phyloP scores from a whole-genome alignment of 2,329 filamentous ascomycete species.

The Chalaropsis thielavioides region DNA sequence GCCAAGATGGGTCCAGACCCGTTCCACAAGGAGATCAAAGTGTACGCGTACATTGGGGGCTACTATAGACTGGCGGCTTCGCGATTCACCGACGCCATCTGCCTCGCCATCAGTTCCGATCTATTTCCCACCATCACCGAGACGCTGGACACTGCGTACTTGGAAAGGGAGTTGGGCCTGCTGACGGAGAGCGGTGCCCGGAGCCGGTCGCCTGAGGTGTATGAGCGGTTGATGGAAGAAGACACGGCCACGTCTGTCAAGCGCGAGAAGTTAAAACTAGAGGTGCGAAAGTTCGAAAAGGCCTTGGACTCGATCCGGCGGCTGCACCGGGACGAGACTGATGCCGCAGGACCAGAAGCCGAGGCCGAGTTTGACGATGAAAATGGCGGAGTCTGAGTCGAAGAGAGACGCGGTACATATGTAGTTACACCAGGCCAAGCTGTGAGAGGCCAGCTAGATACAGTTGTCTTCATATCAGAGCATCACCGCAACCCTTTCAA shows the following conservation, averaged over 20 bases:
- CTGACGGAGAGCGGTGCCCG: slow-evolving; percentile 11
- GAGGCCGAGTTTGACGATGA: not conserved
- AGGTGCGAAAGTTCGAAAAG: slow-evolving; percentile 33
- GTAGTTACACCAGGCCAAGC: not conserved
- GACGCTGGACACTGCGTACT: slow-evolving; percentile 22
- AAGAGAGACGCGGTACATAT: not conserved
- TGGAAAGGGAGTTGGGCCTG: slow-evolving; percentile 33
- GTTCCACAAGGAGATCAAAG: slow-evolving; percentile 44
- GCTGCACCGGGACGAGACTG: slow-evolving; percentile 27
- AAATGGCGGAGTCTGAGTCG: not conserved
- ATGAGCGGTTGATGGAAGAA: slow-evolving; percentile 33
- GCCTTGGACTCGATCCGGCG: slow-evolving; percentile 33
- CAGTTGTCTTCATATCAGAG: not conserved
- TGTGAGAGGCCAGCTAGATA: not conserved
- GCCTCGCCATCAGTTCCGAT: slow-evolving; percentile 34
- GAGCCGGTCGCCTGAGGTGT: not conserved
- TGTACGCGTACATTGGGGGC: slow-evolving; percentile 47
- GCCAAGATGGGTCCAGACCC: slow-evolving; percentile 41
- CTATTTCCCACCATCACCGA: slow-evolving; percentile 33
- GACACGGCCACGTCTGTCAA: slow-evolving; percentile 30
- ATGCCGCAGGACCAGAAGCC: not conserved
- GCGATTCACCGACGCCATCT: slow-evolving; percentile 46
- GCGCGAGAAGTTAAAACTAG: slow-evolving; percentile 30
- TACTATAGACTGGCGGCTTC: slow-evolving; percentile 55
- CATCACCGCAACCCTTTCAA: not conserved